A percentile compares a stretch with the other conserved stretches of the same genome.
Conservation (phyloP, 1,284 basidiomycete genomes). For the Prillingera fragicola region DNA sequence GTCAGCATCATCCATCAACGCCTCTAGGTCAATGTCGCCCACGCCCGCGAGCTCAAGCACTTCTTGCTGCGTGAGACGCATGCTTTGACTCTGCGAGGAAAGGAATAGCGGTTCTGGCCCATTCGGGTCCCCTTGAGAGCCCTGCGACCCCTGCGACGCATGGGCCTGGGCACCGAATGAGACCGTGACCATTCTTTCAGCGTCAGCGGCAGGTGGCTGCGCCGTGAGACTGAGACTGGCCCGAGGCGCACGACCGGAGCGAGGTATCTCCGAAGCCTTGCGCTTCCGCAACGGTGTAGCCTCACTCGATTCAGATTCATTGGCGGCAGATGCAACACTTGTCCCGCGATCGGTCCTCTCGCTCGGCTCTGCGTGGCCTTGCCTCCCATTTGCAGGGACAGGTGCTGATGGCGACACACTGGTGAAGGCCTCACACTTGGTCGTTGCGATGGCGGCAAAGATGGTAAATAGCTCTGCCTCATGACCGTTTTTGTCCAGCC, state of each 20-base stretch:
- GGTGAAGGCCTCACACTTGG: conserved; percentile 37
- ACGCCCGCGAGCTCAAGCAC: conserved; percentile 28
- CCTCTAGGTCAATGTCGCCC: conserved; percentile 22
- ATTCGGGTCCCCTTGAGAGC: neutral
- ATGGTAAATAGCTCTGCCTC: conserved; percentile 32
- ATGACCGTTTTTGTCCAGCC: conserved; percentile 15
- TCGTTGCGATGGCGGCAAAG: conserved; percentile 45
- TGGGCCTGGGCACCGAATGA: neutral
- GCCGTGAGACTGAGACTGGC: conserved; percentile 20
- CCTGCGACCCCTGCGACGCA: neutral
- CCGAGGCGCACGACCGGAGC: conserved; percentile 2
- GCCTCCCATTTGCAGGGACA: conserved; percentile 1
- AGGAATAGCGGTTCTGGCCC: conserved; percentile 26
- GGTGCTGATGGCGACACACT: conserved; percentile 7
- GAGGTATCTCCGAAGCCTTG: neutral
- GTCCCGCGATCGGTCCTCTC: conserved; percentile 1
- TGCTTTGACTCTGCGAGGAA: conserved; percentile 11
- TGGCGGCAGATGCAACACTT: neutral
- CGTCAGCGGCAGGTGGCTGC: neutral
- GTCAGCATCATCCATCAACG: conserved; percentile 27
- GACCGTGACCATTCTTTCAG: conserved; percentile 2
- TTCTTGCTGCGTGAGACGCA: conserved; percentile 28
- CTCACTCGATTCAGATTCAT: neutral
- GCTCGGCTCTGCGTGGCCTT: neutral
- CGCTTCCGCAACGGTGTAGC: neutral